Evolutionary conservation across 1,139 yeast genomes (phyloP).

Genomic region (Tardiomyces digboiensis): DNA sequence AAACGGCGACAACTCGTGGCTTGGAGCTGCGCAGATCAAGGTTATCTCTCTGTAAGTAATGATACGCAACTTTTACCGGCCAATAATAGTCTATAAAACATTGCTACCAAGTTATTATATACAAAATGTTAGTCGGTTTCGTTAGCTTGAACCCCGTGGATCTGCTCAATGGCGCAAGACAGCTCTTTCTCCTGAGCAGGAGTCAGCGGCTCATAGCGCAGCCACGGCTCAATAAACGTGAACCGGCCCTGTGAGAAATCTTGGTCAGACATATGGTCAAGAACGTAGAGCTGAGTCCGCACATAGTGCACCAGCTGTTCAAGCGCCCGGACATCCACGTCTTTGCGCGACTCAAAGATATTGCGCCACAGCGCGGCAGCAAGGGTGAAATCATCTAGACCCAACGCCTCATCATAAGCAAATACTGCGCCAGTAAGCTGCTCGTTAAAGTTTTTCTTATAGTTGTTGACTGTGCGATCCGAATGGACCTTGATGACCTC

Average conservation of each 20-base stretch:
- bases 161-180: no score
- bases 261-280: constrained; percentile 77
- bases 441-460: constrained; percentile 81
- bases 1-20: neutral
- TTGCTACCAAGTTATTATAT: no score
- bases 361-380: constrained; percentile 56
- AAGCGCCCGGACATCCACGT: constrained; percentile 72
- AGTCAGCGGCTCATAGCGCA: constrained; percentile 64
- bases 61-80: no score
- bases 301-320: constrained; percentile 86
- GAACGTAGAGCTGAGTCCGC: constrained; percentile 79
- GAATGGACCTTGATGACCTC: constrained; percentile 80
- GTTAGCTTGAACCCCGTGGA: no score
- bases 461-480: constrained; percentile 77
- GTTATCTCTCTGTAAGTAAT: no score
- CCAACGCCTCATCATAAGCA: constrained; percentile 89
- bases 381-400: constrained; percentile 30
- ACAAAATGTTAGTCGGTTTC: no score
- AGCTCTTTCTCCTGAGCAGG: constrained; percentile 26
- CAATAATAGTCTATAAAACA: no score
- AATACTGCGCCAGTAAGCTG: constrained; percentile 86
- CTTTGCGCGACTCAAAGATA: constrained; percentile 75
- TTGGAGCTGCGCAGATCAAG: neutral
- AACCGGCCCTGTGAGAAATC: constrained; percentile 91
- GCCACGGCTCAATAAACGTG: constrained; percentile 76